Base-by-base conservation (phyloP, 768 basidiomycete genomes). In the Fomitopsis pulvina region DNA sequence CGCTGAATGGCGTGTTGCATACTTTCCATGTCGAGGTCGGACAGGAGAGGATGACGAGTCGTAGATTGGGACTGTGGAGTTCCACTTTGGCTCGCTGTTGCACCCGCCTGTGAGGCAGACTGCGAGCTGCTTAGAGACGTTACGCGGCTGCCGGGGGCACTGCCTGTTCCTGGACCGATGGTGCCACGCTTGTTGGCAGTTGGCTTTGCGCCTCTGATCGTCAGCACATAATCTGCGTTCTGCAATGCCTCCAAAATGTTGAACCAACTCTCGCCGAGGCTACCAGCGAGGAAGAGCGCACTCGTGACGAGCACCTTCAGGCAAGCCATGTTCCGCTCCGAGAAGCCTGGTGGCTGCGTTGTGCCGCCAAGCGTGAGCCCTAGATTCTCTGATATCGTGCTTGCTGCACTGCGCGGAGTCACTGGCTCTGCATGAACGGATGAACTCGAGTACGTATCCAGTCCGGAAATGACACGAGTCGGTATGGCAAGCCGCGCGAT, bases 401-500 rank as follows among this genome's bases (percentile, higher is more conserved):
- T 70, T 5, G 73, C 68, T 0, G 77, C 72, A 0, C 83, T 76
- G 24, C 85, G 77, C 0, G 87, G 82, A 0, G 84, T 83, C 24
- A 74, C 67, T 2, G 74, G 73, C 46, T 79, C 79, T 12, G 63
- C 50, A 12, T 52, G 46, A 28, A 9, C 21, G 25, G 20, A 4
- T 3, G 41, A 41, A 30, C 29, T 16, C 2, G 41, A 22, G 60
- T 74, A 65, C 46, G 80, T 68, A 65, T 94, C 89, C 50, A 96
- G 66, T 56, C 85, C 85, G 1, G 89, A 87, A 0, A 99, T 90
- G 10, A 97, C 88, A 2, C 85, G 77, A 0, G 89, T 78, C 0
- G 95, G 95, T n/a, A 97, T 88, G 0, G 93, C 87, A 51, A 90
- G 85, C 62, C 93, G 92, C n/a, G 90, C 80, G 14, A 99, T 76